Conservation (phyloP, 352 stramenopile species). For the Pythium apleroticum region DNA sequence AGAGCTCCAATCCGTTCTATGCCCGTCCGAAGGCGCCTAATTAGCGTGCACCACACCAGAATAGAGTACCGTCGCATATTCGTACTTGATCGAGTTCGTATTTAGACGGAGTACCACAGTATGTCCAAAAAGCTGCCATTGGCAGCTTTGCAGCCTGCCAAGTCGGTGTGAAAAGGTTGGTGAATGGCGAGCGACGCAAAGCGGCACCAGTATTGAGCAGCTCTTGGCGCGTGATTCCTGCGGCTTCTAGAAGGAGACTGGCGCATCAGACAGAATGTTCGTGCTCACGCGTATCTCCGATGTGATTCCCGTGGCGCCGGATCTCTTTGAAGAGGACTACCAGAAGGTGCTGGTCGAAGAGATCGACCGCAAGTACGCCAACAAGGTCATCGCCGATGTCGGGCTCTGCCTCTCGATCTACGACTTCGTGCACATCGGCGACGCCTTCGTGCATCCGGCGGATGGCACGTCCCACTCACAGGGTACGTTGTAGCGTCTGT, state of each 20-base stretch:
- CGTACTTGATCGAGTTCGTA: neutral
- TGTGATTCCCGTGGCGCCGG: slow-evolving; percentile 79
- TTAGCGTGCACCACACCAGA: neutral
- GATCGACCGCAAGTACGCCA: slow-evolving; percentile 90
- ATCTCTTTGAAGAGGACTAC: slow-evolving; percentile 83
- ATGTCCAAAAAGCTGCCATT: neutral
- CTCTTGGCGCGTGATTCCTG: neutral
- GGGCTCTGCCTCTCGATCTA: slow-evolving; percentile 88
- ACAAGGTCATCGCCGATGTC: slow-evolving; percentile 88
- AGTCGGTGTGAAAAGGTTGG: neutral
- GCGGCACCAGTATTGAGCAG: neutral
- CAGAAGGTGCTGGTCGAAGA: slow-evolving; percentile 85
- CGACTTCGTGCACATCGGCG: slow-evolving; percentile 87
- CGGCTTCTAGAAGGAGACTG: neutral
- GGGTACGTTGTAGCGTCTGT: slow-evolving; percentile 27
- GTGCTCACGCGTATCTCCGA: slow-evolving; percentile 84
- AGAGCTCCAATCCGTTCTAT: slow-evolving; percentile 13
- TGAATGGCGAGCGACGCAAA: slow-evolving; percentile 3
- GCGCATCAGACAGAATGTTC: slow-evolving; percentile 49
- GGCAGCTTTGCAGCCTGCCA: too few relatives aligned
- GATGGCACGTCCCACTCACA: slow-evolving; percentile 88
- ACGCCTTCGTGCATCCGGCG: slow-evolving; percentile 81
- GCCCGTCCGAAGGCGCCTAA: neutral
- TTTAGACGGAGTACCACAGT: neutral
- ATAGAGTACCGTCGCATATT: neutral